These are phyloP conservation scores for Anthracocystis panici-leucophaei DNA, from an alignment of 1,284 basidiomycete genomes.

Conservation along the genomic window DNA sequence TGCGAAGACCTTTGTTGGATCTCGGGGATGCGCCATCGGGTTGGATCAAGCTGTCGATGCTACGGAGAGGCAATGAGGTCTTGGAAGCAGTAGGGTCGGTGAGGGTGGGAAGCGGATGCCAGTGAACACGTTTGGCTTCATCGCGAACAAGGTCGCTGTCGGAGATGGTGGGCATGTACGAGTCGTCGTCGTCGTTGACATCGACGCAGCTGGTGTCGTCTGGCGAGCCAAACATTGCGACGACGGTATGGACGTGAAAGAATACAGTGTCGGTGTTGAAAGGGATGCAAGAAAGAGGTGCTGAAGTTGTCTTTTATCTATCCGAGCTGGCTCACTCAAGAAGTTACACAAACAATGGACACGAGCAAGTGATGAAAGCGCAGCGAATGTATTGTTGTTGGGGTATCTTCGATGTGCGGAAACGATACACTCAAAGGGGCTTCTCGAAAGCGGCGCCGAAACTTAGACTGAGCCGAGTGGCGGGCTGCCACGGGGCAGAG, in stretches of 20 bases:
- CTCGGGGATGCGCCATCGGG: conserved; percentile 10
- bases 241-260: background rate
- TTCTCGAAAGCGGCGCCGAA: too few relatives aligned
- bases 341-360: background rate
- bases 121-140: conserved; percentile 21
- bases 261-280: background rate
- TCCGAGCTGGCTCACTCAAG: background rate
- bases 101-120: conserved; percentile 18
- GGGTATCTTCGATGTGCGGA: conserved; percentile 27
- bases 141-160: conserved; percentile 41
- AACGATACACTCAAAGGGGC: background rate
- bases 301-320: background rate
- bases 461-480: conserved; percentile 15
- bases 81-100: conserved; percentile 6
- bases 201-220: conserved; percentile 35
- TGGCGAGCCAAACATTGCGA: conserved; percentile 33
- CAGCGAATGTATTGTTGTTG: conserved; percentile 31
- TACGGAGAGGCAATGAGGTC: conserved; percentile 1
- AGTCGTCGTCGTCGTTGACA: background rate
- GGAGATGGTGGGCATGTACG: conserved; percentile 15
- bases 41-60: conserved; percentile 24
- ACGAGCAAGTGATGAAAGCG: background rate
- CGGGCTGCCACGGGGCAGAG: conserved; percentile 19
- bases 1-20: conserved; percentile 11
- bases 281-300: background rate